Conservation (phyloP, 108 stramenopile genomes). For the Conticribra weissflogii region DNA sequence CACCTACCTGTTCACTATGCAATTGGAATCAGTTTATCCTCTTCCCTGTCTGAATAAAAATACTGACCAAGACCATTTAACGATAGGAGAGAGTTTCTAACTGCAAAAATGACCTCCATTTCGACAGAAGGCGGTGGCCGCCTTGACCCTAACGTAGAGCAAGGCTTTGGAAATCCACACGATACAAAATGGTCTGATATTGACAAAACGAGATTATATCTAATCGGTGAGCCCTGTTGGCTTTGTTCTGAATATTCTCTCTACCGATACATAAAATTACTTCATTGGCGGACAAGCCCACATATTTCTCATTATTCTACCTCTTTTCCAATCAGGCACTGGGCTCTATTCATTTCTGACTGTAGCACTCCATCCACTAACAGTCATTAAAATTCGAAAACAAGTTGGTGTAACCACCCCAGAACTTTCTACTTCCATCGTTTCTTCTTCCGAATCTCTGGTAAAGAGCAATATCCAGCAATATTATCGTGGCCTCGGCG, state of each 20-base stretch:
- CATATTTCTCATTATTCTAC: neutral
- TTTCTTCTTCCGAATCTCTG: constrained; percentile 8
- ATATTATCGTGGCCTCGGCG: constrained; percentile 57
- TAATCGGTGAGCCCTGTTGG: constrained; percentile 29
- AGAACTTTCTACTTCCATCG: neutral
- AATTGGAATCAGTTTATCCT: too few relatives aligned
- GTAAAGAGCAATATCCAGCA: constrained; percentile 20
- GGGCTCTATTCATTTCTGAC: constrained; percentile 48
- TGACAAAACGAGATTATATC: constrained; percentile 39
- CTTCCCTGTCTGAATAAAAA: too few relatives aligned
- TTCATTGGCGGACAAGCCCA: neutral
- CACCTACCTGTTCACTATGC: too few relatives aligned
- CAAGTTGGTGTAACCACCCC: constrained; percentile 33
- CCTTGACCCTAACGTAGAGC: neutral
- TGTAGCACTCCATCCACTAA: constrained; percentile 49
- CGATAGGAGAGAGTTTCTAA: too few relatives aligned
- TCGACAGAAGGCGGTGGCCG: neutral
- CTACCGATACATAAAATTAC: neutral
- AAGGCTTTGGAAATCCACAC: neutral
- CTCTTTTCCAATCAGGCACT: constrained; percentile 1
- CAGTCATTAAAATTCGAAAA: constrained; percentile 54
- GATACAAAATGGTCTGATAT: constrained; percentile 41
- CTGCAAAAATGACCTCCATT: neutral
- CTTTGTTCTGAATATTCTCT: too few relatives aligned
- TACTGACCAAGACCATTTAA: too few relatives aligned